Evolutionary conservation across 2,329 filamentous ascomycete genomes (phyloP), one percentile per base, ranked within the genome.

Genomic region (Atkinsonella texensis): DNA sequence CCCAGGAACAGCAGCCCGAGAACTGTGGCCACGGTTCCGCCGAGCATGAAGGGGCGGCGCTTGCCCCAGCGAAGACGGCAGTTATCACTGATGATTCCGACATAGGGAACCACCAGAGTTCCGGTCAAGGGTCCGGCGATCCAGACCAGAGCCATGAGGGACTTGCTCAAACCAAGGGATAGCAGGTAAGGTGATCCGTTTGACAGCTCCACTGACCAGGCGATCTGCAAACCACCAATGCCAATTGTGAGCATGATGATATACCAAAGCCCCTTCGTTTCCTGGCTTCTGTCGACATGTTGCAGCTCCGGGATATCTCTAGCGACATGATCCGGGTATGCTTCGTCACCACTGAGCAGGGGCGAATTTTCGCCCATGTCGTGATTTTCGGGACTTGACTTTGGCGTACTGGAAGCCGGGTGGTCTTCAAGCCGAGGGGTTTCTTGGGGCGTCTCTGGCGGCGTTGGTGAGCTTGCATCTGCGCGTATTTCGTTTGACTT

Each of bases 191-290:
- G 87, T 50, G 91, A 95, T 59, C 90, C 90, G 71, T 95, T 91
- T 50, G 89, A 95, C 42, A 95, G 75, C 68, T 97, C 91, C 42
- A 95, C 89, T 1, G 90, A 90, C 91, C 91, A 97, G 31, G 91
- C 89, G 59, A 97, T 86, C 70, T 97, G 91, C 55, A 97, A 73
- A 23, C 88, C 91, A 54, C 88, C 88, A 58, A 95, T 87, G 63
- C 87, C 83, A 55, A 96, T 74, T 7, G 91, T 95, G 67, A 97
- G 72, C 55, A 95, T 72, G 58, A 94, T 79, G 60, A 97, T 74
- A 67, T 95, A 95, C 82, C 84, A 89, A 45, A 83, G 73, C 66
- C 86, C 90, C 74, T 90, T 95, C 23, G 85, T 84, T 54, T 79
- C 74, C 60, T 89, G 77, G 45, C 56, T 58, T 32, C 63, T 59